Conservation (phyloP, 2,329 filamentous ascomycete genomes). For the Claviceps monticola region DNA sequence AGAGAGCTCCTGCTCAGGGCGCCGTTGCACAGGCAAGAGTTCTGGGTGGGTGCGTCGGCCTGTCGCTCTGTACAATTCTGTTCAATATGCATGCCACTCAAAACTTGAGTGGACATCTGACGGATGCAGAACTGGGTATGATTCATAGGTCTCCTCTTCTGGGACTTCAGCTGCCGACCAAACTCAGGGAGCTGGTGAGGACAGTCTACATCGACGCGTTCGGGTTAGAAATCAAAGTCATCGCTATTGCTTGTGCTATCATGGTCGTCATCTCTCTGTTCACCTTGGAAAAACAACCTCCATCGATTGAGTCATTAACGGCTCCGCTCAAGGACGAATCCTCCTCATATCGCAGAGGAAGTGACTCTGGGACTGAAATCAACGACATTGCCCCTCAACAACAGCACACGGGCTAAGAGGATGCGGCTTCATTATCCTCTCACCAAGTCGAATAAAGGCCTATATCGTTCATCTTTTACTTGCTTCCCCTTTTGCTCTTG, state of each 20-base stretch:
- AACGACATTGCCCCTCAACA: constrained; percentile 14
- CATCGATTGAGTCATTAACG: constrained; percentile 19
- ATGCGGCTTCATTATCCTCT: neutral
- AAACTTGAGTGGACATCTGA: constrained; percentile 23
- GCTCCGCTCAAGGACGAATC: constrained; percentile 16
- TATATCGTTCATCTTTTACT: neutral
- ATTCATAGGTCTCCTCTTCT: constrained; percentile 31
- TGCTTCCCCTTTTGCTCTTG: neutral
- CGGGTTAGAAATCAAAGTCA: constrained; percentile 29
- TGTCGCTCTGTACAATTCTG: constrained; percentile 44
- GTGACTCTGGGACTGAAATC: constrained; percentile 25
- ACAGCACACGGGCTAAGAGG: constrained; percentile 6
- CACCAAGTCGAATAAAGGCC: neutral
- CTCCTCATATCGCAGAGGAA: constrained; percentile 17
- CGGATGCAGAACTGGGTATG: constrained; percentile 22
- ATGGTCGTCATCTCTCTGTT: constrained; percentile 31
- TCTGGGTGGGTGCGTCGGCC: constrained; percentile 44
- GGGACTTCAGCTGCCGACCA: constrained; percentile 19
- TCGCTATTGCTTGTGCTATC: constrained; percentile 28
- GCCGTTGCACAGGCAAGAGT: constrained; percentile 46
- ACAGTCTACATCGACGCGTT: constrained; percentile 32
- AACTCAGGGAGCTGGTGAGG: constrained; percentile 21
- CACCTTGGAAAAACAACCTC: constrained; percentile 29
- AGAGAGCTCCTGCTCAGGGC: constrained; percentile 45
- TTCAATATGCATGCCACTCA: constrained; percentile 33